Base-by-base conservation (phyloP, 768 basidiomycete species). In the Royoungia palumana region DNA sequence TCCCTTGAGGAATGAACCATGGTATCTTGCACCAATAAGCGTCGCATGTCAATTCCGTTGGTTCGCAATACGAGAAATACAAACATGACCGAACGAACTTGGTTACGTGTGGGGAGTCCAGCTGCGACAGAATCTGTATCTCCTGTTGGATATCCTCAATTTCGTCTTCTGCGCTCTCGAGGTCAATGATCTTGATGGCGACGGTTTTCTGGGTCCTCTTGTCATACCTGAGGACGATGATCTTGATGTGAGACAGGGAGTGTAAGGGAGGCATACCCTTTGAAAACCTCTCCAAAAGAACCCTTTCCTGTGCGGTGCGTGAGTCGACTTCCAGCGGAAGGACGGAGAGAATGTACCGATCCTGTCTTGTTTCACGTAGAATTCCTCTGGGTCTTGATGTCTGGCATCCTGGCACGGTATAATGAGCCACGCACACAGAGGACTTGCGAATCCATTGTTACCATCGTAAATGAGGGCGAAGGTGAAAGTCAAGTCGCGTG, bases 101-200 rank as follows among this genome's bases (percentile, higher is more conserved):
- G 56, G 95, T 98, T 47, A 98, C 95, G 72, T 89, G 87, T 22
- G 90, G 86, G 21, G 94, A 97, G 70, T 98, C 95, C 57, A 99
- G 71, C 65, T 97, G 94, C 7, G 91, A 93, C 13, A 99, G 81
- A 54, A 99, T 98, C 69, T 96, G 92, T 47, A 99, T 98, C 70
- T 99, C 96, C 67, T 96, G 92, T 61, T 98, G 93, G 51, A 99
- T 98, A 72, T 98, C 96, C 68, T 98, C 96, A 64, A 98, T 97
- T 74, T 99, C 96, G 65, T 99, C 96, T 70, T 98, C 96, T 44
- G 96, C 96, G 64, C 90, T 93, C 71, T 99, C 96, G 27, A 99
- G 81, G 75, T 98, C 94, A 67, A 99, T 98, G 60, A 98, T 95
- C 84, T 94, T 99, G 76, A 99, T 98, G 38, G 96, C 96, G 21